Conservation (phyloP, 805 yeast genomes). For the Yueomyces sinensis region DNA sequence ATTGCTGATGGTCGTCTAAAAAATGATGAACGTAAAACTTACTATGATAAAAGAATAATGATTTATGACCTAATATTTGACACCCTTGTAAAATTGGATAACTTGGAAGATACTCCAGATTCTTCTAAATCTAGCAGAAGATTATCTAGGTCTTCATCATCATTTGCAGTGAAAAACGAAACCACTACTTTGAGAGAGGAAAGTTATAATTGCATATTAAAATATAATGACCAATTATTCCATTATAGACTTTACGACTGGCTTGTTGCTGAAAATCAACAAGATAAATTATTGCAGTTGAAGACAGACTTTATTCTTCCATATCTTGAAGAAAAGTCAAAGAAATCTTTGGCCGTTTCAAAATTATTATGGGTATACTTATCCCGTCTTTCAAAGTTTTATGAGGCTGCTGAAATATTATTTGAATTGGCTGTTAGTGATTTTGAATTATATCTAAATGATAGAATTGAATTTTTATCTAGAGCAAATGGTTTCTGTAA, state of each 20-base stretch:
- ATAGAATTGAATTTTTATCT: slow-evolving; percentile 77
- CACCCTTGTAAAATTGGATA: slow-evolving; percentile 58
- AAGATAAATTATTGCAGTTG: slow-evolving; percentile 64
- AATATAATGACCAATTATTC: slow-evolving; percentile 68
- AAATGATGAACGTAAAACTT: slow-evolving; percentile 37
- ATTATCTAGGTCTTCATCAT: neutral
- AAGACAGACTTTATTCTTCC: slow-evolving; percentile 72
- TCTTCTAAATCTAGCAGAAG: neutral
- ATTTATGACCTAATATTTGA: slow-evolving; percentile 67
- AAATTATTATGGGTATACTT: slow-evolving; percentile 81
- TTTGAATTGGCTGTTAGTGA: slow-evolving; percentile 63
- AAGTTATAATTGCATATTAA: slow-evolving; percentile 62
- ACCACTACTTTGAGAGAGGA: slow-evolving; percentile 47
- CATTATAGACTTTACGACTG: slow-evolving; percentile 89
- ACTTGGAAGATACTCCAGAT: neutral
- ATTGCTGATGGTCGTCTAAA: slow-evolving; percentile 36
- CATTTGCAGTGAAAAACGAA: slow-evolving; percentile 20
- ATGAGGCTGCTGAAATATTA: slow-evolving; percentile 72
- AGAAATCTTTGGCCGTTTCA: slow-evolving; percentile 56
- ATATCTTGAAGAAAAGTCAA: slow-evolving; percentile 57
- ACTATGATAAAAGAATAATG: slow-evolving; percentile 39
- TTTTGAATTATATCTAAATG: slow-evolving; percentile 51
- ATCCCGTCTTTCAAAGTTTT: slow-evolving; percentile 66
- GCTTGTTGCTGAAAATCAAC: slow-evolving; percentile 67
- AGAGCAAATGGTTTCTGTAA: slow-evolving; percentile 90